Evolutionary conservation across 163 green algal species (phyloP).

Genomic region (Chlorella variabilis): DNA sequence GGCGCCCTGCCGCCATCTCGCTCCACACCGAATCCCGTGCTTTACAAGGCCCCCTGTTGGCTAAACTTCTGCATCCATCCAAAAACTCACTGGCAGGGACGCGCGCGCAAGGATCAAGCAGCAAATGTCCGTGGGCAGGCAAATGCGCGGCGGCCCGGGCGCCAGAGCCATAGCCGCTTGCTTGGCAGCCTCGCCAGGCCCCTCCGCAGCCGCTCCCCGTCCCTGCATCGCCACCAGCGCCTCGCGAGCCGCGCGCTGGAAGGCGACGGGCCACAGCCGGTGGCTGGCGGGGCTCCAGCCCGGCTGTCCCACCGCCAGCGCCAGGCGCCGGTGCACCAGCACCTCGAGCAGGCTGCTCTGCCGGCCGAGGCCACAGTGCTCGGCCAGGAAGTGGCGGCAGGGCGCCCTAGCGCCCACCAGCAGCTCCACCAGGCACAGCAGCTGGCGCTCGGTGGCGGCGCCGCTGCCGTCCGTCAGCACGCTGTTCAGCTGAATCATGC

Average conservation of each 20-base stretch:
- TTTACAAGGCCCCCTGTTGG: too few relatives aligned
- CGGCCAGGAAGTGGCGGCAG: background rate
- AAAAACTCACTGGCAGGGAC: background rate
- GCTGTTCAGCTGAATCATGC: background rate
- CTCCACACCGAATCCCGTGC: too few relatives aligned
- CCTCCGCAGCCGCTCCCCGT: background rate
- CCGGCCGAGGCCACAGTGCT: background rate
- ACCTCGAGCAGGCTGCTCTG: too few relatives aligned
- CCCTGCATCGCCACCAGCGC: background rate
- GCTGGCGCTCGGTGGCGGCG: constrained; percentile 9
- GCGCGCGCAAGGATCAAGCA: background rate
- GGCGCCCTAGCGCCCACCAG: background rate
- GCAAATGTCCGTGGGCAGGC: background rate
- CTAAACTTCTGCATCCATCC: background rate
- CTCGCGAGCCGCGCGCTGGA: background rate
- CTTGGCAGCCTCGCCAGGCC: background rate
- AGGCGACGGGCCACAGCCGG: background rate
- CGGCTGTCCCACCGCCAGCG: background rate
- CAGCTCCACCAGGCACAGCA: constrained; percentile 1
- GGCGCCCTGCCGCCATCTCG: too few relatives aligned
- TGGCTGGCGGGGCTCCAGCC: constrained; percentile 1
- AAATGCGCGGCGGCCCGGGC: too few relatives aligned
- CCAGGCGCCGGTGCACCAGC: background rate
- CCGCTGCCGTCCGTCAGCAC: background rate
- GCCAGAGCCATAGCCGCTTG: background rate